Base-by-base conservation (phyloP, 73 alveolate genomes). In the Diophrys sp. region DNA sequence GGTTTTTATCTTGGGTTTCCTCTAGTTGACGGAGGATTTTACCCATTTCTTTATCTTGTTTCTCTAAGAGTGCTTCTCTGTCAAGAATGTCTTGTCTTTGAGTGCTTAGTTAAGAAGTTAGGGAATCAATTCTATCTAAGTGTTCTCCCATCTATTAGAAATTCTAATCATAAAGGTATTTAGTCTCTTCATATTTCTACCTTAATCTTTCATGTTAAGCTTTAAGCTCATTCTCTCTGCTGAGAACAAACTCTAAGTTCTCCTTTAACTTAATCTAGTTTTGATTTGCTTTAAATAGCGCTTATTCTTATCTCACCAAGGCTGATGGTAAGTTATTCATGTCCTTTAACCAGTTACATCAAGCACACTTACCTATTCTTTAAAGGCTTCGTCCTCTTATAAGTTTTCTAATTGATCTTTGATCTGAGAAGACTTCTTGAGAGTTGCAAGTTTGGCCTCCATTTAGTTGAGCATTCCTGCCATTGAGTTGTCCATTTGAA, bases 301-400 rank as follows among this genome's bases (percentile, higher is more conserved):
- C 89, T 23, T 72, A 31, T 33, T 81, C 67, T 26, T 70, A 79
- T 73, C 73, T 71, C 26, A 71, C 83, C 55, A 73, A 30, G 1
- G 89, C 89, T 72, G 33, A 34, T 1, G 89, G 89, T 18, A 81
- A 57, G 76, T 73, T 11, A 62, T 25, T 25, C 31, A 32, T 67
- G 71, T 79, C 57, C 29, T 27, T 14, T 73, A 31, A 2, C 66
- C 14, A 29, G 2, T 29, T 2, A 2, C 67, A 24, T 70, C 66
- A 14, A 29, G n/a, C 27, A 18, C 28, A 23, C 27, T 23, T 70
- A 2, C 25, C 14, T 70, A 2, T 27, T 70, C 74, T 24, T 66
- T 27, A 5, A 66, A 66, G 26, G 74, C 11, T 66, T 5, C 23
- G 29, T 66, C 11, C 23, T 14, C 23, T 66, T 66, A 27, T 8